Evolutionary conservation across 805 yeast genomes (phyloP).

Genomic region (Wickerhamiella slavikovae): DNA sequence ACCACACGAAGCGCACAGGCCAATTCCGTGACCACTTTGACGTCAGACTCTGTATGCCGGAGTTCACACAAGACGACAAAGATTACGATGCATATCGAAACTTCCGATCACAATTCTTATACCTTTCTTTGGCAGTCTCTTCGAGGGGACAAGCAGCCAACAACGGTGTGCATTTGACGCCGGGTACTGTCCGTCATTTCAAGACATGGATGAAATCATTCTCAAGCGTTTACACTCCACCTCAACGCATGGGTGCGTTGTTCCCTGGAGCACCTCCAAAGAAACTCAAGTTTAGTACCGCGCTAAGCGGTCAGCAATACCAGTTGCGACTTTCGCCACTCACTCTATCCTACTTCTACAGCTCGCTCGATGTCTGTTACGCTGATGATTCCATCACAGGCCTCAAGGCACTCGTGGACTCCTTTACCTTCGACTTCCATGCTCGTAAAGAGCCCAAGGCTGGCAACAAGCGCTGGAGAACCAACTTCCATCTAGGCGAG

Average conservation of each 20-base stretch:
- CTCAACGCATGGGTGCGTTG: conserved; percentile 53
- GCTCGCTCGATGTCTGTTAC: conserved; percentile 20
- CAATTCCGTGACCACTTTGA: conserved; percentile 43
- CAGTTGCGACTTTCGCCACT: conserved; percentile 53
- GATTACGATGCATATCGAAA: conserved; percentile 63
- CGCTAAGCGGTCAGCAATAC: conserved; percentile 49
- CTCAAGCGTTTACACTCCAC: conserved; percentile 57
- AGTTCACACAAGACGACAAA: conserved; percentile 23
- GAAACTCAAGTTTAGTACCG: conserved; percentile 35
- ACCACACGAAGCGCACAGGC: conserved; percentile 24
- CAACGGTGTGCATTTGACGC: conserved; percentile 62
- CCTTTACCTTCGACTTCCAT: conserved; percentile 44
- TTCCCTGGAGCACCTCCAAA: conserved; percentile 27
- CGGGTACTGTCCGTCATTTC: conserved; percentile 45
- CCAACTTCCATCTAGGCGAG: conserved; percentile 47
- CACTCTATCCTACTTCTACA: conserved; percentile 51
- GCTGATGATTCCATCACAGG: conserved; percentile 37
- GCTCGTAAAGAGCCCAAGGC: conserved; percentile 25
- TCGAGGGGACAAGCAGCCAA: too few relatives aligned
- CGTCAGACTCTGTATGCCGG: conserved; percentile 38
- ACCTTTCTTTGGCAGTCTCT: conserved; percentile 36
- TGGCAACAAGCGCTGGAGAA: conserved; percentile 22
- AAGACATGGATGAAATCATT: conserved; percentile 75
- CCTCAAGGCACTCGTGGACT: conserved; percentile 36
- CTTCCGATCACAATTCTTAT: conserved; percentile 67